A percentile compares a stretch with the other conserved stretches of the same genome.
phyloP scores from a whole-genome alignment of 2,329 filamentous ascomycete genomes.

The Emergomyces africanus region DNA sequence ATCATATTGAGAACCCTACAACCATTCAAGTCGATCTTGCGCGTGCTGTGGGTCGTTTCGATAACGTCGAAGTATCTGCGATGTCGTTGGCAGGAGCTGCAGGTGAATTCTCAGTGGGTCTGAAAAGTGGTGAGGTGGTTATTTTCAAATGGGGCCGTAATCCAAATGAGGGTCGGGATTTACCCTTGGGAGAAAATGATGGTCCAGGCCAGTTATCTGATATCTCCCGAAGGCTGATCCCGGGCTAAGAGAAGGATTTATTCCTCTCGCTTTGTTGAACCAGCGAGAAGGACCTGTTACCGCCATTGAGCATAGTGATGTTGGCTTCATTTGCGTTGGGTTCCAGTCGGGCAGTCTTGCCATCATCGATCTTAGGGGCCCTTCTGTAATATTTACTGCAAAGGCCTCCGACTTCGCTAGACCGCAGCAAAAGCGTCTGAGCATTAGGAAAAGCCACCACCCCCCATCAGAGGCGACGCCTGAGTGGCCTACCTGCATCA shows the following conservation, averaged over 20 bases:
- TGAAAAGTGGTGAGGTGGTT: conserved; percentile 69
- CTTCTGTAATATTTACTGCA: conserved; percentile 65
- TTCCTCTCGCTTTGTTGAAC: conserved; percentile 70
- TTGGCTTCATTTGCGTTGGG: conserved; percentile 80
- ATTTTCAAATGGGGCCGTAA: conserved; percentile 86
- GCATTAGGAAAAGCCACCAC: conserved; percentile 48
- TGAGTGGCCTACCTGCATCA: conserved; percentile 70
- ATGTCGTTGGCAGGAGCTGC: conserved; percentile 70
- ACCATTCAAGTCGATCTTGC: conserved; percentile 79
- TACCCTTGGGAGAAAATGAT: conserved; percentile 37
- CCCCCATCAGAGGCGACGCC: conserved; percentile 35
- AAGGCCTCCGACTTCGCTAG: conserved; percentile 62
- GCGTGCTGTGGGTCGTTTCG: conserved; percentile 64
- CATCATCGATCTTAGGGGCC: conserved; percentile 79
- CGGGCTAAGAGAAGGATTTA: conserved; percentile 60
- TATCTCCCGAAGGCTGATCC: conserved; percentile 63
- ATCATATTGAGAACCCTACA: conserved; percentile 79
- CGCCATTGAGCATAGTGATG: conserved; percentile 71
- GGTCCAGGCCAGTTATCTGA: conserved; percentile 61
- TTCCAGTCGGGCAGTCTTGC: conserved; percentile 71
- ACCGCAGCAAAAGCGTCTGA: conserved; percentile 63
- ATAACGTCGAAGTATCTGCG: conserved; percentile 62
- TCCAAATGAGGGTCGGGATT: conserved; percentile 53
- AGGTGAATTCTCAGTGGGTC: conserved; percentile 73
- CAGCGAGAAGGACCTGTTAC: conserved; percentile 73